Conservation (phyloP, 2,329 filamentous ascomycete species). For the Apiospora pterosperma region DNA sequence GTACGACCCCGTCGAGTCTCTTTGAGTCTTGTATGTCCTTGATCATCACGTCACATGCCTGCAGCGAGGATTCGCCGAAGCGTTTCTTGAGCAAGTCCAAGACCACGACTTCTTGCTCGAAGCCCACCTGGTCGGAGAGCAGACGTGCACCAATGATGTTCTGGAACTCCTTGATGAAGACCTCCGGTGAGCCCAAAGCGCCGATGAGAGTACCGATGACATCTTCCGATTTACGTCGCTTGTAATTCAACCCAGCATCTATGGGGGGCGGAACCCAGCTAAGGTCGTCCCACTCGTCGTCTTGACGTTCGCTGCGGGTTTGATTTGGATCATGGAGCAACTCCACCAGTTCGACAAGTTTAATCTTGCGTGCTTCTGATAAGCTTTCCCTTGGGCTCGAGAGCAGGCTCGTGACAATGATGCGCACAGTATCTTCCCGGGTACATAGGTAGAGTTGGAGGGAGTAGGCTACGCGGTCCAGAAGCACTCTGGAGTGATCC, state of each 20-base stretch:
- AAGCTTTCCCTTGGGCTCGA: constrained; percentile 51
- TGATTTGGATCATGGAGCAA: constrained; percentile 62
- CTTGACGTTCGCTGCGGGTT: constrained; percentile 46
- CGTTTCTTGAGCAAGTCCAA: constrained; percentile 83
- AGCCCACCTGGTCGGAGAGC: constrained; percentile 61
- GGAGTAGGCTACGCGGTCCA: constrained; percentile 70
- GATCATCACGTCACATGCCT: constrained; percentile 97
- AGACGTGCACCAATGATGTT: constrained; percentile 83
- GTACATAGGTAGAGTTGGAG: constrained; percentile 74
- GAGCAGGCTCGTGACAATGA: constrained; percentile 72
- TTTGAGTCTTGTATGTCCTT: constrained; percentile 85
- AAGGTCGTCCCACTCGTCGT: constrained; percentile 83
- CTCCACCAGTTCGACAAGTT: constrained; percentile 63
- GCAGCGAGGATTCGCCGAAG: constrained; percentile 80
- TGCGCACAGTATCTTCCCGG: constrained; percentile 72
- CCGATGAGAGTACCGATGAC: constrained; percentile 88
- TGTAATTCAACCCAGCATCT: constrained; percentile 90
- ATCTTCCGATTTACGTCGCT: constrained; percentile 82
- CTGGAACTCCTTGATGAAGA: constrained; percentile 93
- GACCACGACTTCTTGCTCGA: constrained; percentile 77
- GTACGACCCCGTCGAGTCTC: constrained; percentile 66
- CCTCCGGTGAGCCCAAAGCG: constrained; percentile 82
- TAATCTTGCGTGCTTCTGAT: constrained; percentile 38
- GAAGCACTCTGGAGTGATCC: constrained; percentile 73
- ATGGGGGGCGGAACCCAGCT: constrained; percentile 89